Conservation (phyloP, 331 rosid species). For the Ulmus americana region DNA sequence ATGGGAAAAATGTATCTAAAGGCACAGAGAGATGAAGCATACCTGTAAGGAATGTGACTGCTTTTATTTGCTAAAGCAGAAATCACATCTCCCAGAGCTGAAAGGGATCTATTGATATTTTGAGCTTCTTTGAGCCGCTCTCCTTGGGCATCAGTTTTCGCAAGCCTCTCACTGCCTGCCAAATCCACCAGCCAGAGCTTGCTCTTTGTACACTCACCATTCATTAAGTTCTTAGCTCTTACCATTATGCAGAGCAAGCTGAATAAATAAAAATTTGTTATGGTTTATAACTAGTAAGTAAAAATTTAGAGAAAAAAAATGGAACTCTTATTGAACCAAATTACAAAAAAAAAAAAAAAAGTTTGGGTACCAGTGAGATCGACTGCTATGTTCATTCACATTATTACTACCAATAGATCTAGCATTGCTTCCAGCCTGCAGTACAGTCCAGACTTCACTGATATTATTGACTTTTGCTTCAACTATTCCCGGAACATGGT, state of each 20-base stretch:
- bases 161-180: slow-evolving; percentile 92
- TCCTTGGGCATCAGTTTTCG: slow-evolving; percentile 80
- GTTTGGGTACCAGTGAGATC: slow-evolving; percentile 69
- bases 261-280: slow-evolving; percentile 17
- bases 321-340: background rate
- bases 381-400: slow-evolving; percentile 84
- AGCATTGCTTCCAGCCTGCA: slow-evolving; percentile 78
- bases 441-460: slow-evolving; percentile 60
- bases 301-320: background rate
- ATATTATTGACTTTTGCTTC: slow-evolving; percentile 65
- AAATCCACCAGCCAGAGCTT: slow-evolving; percentile 92
- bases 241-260: slow-evolving; percentile 78
- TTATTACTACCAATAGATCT: slow-evolving; percentile 82
- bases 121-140: slow-evolving; percentile 83
- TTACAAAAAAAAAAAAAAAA: background rate
- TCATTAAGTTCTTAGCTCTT: slow-evolving; percentile 68
- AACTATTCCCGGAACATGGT: slow-evolving; percentile 73
- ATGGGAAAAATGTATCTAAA: slow-evolving; percentile 4
- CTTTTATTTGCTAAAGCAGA: slow-evolving; percentile 77
- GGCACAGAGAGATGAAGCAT: slow-evolving; percentile 14
- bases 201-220: slow-evolving; percentile 71
- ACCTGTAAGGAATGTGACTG: slow-evolving; percentile 86
- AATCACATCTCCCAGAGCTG: slow-evolving; percentile 84
- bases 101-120: slow-evolving; percentile 77
- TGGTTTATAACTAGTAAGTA: slow-evolving; percentile 6